A percentile compares a stretch with the other conserved stretches of the same genome.
Conservation (phyloP, 305 asterid genomes). For the Galium porrigens region DNA sequence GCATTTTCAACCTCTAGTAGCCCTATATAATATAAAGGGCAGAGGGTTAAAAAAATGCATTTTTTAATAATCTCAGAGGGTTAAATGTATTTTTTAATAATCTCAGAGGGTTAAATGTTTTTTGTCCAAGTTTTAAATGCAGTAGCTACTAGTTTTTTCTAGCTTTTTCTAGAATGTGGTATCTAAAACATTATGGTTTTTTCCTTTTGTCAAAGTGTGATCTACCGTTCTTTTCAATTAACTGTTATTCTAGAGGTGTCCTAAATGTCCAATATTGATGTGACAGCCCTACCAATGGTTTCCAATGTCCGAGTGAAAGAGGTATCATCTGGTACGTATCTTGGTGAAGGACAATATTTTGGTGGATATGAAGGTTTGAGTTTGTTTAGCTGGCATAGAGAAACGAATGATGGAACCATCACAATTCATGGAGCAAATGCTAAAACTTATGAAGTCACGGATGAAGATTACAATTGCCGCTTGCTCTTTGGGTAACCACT, state of each 20-base stretch:
- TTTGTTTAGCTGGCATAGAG: conserved; percentile 84
- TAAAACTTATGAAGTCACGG: conserved; percentile 67
- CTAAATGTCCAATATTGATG: conserved; percentile 20
- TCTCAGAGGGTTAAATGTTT: background rate
- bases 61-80: background rate
- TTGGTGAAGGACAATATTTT: conserved; percentile 80
- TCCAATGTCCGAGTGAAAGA: conserved; percentile 44
- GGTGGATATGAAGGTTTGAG: conserved; percentile 93
- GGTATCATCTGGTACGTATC: conserved; percentile 48
- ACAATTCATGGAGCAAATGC: conserved; percentile 61
- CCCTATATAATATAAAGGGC: background rate
- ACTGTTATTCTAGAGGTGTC: conserved; percentile 13
- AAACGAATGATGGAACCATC: conserved; percentile 47
- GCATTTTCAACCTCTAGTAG: background rate
- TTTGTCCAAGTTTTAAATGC: background rate
- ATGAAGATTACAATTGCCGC: conserved; percentile 71
- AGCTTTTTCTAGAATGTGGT: background rate
- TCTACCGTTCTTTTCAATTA: background rate
- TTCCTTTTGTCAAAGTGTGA: background rate
- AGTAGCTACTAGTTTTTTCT: background rate
- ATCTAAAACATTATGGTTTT: background rate
- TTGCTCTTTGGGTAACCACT: conserved; percentile 67
- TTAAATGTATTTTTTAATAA: background rate
- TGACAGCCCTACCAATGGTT: conserved; percentile 74
- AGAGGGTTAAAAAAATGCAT: background rate